These are phyloP conservation scores for Zygotorulaspora florentina DNA, from an alignment of 805 yeast genomes.

Conservation along the genomic window DNA sequence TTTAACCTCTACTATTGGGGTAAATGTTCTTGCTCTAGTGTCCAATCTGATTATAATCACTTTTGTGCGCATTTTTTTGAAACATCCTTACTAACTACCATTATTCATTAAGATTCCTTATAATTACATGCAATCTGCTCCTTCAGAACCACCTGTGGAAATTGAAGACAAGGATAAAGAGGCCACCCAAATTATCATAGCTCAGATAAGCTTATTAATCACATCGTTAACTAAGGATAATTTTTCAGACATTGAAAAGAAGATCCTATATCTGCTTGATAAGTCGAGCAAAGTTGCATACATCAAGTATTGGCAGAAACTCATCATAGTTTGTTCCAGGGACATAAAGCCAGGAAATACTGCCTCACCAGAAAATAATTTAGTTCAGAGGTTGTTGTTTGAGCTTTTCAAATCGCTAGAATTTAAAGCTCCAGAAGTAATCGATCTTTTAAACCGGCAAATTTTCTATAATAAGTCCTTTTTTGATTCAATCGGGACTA, in stretches of 20 bases:
- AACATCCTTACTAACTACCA: background rate
- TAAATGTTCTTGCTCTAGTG: too few relatives aligned
- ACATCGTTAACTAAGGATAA: conserved; percentile 22
- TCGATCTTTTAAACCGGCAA: conserved; percentile 14
- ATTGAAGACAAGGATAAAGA: conserved; percentile 20
- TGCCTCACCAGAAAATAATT: conserved; percentile 16
- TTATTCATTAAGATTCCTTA: background rate
- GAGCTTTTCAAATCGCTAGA: conserved; percentile 19
- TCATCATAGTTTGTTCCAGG: conserved; percentile 22
- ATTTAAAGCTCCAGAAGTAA: conserved; percentile 13
- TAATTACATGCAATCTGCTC: conserved; percentile 24
- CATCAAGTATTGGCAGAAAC: conserved; percentile 28
- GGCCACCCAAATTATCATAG: conserved; percentile 25
- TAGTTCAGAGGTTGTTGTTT: conserved; percentile 22
- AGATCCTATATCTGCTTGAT: conserved; percentile 23
- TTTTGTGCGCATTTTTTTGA: too few relatives aligned
- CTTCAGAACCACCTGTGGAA: conserved; percentile 6
- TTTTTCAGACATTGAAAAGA: conserved; percentile 16
- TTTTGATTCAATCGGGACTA: conserved; percentile 9
- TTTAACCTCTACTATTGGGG: too few relatives aligned
- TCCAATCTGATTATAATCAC: too few relatives aligned
- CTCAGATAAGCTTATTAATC: conserved; percentile 30
- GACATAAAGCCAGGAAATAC: conserved; percentile 18
- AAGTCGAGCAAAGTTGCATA: conserved; percentile 22
- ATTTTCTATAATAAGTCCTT: conserved; percentile 16